Conservation (phyloP, 192 early-diverging fungal species). For the Backusella morwellensis region DNA sequence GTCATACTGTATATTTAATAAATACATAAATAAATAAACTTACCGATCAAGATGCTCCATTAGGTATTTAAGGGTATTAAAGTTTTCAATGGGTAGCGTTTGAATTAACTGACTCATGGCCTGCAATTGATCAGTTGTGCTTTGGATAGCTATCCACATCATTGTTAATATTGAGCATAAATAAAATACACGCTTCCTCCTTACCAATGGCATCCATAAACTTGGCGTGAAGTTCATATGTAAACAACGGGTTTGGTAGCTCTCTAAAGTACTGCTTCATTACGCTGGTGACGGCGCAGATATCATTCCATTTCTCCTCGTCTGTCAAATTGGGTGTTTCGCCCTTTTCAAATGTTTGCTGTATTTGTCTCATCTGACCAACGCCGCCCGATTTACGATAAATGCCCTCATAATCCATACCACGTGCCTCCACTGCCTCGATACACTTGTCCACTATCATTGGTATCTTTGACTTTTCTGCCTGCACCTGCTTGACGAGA, state of each 20-base stretch:
- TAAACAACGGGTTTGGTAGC: conserved; percentile 70
- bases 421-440: conserved; percentile 62
- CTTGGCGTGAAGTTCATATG: conserved; percentile 58
- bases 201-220: conserved; percentile 58
- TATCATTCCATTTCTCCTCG: conserved; percentile 58
- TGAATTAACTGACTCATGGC: conserved; percentile 38
- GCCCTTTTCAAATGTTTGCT: conserved; percentile 57
- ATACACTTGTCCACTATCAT: conserved; percentile 68
- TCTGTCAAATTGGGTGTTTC: conserved; percentile 46
- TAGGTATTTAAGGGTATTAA: conserved; percentile 58
- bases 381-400: conserved; percentile 78
- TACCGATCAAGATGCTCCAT: conserved; percentile 63
- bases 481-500: conserved; percentile 55
- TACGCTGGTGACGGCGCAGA: conserved; percentile 71
- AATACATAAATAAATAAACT: not conserved
- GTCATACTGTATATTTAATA: not conserved
- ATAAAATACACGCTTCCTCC: not conserved
- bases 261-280: conserved; percentile 78
- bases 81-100: conserved; percentile 59
- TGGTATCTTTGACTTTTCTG: conserved; percentile 59
- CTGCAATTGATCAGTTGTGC: conserved; percentile 35
- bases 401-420: conserved; percentile 70
- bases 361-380: conserved; percentile 61
- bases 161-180: not conserved
- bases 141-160: not conserved